Percentiles rank a stretch among this genome's conserved stretches.
phyloP scores from a whole-genome alignment of 2,329 filamentous ascomycete species.

The Talaromyces sp. region DNA sequence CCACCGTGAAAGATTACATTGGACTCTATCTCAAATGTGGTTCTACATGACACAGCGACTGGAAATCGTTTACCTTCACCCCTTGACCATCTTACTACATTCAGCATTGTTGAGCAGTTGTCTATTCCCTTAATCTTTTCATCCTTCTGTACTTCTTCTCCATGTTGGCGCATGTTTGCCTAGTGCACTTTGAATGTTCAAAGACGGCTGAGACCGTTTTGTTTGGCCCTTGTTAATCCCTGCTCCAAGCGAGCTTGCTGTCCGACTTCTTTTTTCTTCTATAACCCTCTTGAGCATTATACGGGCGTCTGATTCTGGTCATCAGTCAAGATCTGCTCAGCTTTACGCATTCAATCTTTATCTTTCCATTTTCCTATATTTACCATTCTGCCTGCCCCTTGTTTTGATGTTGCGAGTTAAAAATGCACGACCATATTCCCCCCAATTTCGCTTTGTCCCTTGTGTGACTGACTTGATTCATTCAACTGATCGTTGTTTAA shows the following conservation, averaged over 20 bases:
- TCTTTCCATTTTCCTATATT: constrained; percentile 7
- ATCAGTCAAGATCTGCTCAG: constrained; percentile 32
- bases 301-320: constrained; percentile 37
- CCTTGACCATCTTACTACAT: constrained; percentile 1
- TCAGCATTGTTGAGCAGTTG: constrained; percentile 18
- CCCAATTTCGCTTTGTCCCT: constrained; percentile 7
- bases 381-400: constrained; percentile 13
- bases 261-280: constrained; percentile 20
- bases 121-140: constrained; percentile 1
- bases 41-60: constrained; percentile 13
- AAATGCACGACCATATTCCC: constrained; percentile 16
- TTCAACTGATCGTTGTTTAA: constrained; percentile 10
- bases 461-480: constrained; percentile 4
- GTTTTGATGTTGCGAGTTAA: constrained; percentile 10
- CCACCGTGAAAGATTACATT: constrained; percentile 12
- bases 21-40: not conserved
- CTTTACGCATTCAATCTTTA: constrained; percentile 22
- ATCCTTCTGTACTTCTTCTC: constrained; percentile 10
- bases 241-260: constrained; percentile 29
- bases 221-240: constrained; percentile 5
- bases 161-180: constrained; percentile 11
- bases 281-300: constrained; percentile 29
- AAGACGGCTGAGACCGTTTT: constrained; percentile 19
- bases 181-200: constrained; percentile 11
- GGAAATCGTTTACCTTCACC: constrained; percentile 10